A percentile compares a stretch with the other conserved stretches of the same genome.
Conservation (phyloP, 1,284 basidiomycete species). For the Leccinum glutinopallens region DNA sequence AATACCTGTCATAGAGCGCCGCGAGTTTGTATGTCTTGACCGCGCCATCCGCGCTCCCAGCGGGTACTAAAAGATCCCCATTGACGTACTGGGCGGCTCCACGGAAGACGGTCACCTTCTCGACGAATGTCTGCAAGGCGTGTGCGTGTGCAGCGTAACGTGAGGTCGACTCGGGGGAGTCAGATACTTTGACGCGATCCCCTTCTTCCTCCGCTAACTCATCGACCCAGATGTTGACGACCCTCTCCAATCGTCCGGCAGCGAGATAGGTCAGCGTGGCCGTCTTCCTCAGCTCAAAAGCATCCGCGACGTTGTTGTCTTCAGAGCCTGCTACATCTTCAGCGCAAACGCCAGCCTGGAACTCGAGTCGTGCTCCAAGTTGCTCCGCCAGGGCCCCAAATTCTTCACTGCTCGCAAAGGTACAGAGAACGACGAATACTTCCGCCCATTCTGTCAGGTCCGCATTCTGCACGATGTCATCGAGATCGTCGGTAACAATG, state of each 20-base stretch:
- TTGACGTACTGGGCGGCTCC: slow-evolving; percentile 89
- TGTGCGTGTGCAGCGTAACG: slow-evolving; percentile 86
- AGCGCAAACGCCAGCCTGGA: slow-evolving; percentile 31
- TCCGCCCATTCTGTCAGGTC: slow-evolving; percentile 96
- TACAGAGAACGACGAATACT: slow-evolving; percentile 96
- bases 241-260: slow-evolving; percentile 85
- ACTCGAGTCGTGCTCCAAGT: slow-evolving; percentile 87
- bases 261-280: slow-evolving; percentile 94
- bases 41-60: slow-evolving; percentile 42
- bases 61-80: slow-evolving; percentile 57
- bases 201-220: slow-evolving; percentile 89
- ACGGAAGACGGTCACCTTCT: slow-evolving; percentile 96
- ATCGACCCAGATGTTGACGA: slow-evolving; percentile 92
- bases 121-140: slow-evolving; percentile 92
- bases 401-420: slow-evolving; percentile 86
- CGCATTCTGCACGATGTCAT: slow-evolving; percentile 74
- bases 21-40: slow-evolving; percentile 83
- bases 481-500: slow-evolving; percentile 90
- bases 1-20: slow-evolving; percentile 88
- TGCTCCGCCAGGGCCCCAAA: slow-evolving; percentile 89
- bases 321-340: slow-evolving; percentile 39
- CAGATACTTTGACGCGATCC: slow-evolving; percentile 15
- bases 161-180: slow-evolving; percentile 45
- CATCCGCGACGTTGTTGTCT: slow-evolving; percentile 42
- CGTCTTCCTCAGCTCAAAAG: slow-evolving; percentile 76